Base-by-base conservation (phyloP, 2,329 filamentous ascomycete genomes). In the Talaromyces marneffei region DNA sequence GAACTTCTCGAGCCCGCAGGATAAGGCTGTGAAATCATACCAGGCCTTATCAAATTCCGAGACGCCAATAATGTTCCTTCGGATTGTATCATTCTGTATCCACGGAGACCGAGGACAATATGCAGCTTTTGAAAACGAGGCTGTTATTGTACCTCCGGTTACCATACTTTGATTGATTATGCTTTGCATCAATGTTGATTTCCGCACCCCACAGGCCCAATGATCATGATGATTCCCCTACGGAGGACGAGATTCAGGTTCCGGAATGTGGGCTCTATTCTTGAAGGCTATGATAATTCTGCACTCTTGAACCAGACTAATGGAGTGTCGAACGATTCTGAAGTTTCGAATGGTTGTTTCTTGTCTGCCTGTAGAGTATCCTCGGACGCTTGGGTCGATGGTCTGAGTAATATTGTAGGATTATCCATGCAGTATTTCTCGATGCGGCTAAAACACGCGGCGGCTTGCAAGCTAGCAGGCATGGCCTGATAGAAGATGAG, bases 201-300 rank as follows among this genome's bases (percentile, higher is more conserved):
- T 2, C 81, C 81, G 62, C 77, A 81, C 4, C 79, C 81, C 27
- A 81, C 78, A 12, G 81, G 80, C 16, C 80, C 80, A 61, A 82
- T 72, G 18, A 53, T 25, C 50, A 53, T 53, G 9, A 35, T 79
- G 53, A 82, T 58, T 37, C 56, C 29, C 4, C 5, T 31, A 9
- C 40, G 27, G 9, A 58, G 20, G 23, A 12, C 7, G 29, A 58
- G 16, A 33, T n/a, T 35, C 29, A 58, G 14, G 5, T 58, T 31
- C 7, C 18, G 39, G 18, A 58, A 18, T 14, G 10, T 39, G 16
- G 44, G 27, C 2, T 50, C 56, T 18, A n/a, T 14, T 37, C 35
- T 18, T 18, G 16, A 4, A 16, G 56, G 37, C 56, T 40, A 58
- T 18, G 40, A 58, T 42, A 58, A 37, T 2, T 31, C 12, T n/a